Conservation (phyloP, 805 yeast species). For the Maudiozyma serrabonitensis region DNA sequence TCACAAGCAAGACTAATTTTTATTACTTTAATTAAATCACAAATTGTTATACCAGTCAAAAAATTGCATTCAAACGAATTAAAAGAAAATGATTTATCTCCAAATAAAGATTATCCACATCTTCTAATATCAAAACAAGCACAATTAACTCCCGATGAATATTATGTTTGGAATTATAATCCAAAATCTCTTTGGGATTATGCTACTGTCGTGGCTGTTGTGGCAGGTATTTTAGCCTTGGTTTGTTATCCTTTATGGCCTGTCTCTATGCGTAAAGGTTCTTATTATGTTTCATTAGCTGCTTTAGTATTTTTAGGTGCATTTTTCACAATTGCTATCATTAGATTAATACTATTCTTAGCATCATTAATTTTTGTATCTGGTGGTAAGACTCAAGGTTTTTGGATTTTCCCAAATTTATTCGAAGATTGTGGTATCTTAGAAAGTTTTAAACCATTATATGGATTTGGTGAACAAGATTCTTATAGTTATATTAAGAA, state of each 20-base stretch:
- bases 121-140: constrained; percentile 49
- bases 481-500: constrained; percentile 27
- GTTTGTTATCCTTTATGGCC: constrained; percentile 95
- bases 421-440: constrained; percentile 92
- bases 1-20: constrained; percentile 36
- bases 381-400: constrained; percentile 46
- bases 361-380: constrained; percentile 24
- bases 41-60: constrained; percentile 63
- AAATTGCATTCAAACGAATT: constrained; percentile 66
- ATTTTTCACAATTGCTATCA: constrained; percentile 68
- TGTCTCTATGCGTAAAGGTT: constrained; percentile 72
- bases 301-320: constrained; percentile 61
- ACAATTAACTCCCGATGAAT: constrained; percentile 50
- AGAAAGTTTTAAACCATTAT: constrained; percentile 86
- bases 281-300: constrained; percentile 80
- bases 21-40: constrained; percentile 58
- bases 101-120: constrained; percentile 57
- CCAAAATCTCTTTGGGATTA: constrained; percentile 47
- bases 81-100: constrained; percentile 49
- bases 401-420: constrained; percentile 93
- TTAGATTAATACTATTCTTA: constrained; percentile 61
- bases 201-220: constrained; percentile 31
- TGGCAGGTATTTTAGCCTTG: constrained; percentile 57
- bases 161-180: constrained; percentile 76
- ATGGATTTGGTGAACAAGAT: constrained; percentile 59